These are phyloP conservation scores for Babesia ovis DNA, from an alignment of 169 alveolate genomes.

Conservation along the genomic window DNA sequence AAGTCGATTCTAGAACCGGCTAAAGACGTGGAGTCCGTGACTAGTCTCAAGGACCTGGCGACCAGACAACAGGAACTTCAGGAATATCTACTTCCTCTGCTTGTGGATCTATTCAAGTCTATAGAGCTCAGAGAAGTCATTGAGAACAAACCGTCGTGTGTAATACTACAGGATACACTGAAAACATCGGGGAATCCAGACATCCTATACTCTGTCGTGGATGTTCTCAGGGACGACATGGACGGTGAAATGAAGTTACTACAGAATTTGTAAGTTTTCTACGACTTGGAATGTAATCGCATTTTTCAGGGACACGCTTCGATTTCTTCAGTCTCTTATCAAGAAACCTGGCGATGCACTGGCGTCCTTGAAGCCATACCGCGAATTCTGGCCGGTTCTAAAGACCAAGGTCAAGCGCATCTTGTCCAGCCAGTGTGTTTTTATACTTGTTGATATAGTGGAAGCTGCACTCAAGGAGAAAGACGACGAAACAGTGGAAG, in stretches of 20 bases:
- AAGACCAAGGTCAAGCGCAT: conserved; percentile 24
- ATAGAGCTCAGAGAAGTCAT: conserved; percentile 35
- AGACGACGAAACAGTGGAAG: conserved; percentile 19
- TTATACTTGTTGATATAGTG: conserved; percentile 47
- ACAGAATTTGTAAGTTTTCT: conserved; percentile 40
- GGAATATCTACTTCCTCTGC: conserved; percentile 34
- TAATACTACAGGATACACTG: conserved; percentile 26
- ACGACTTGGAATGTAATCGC: neutral
- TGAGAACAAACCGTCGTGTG: conserved; percentile 33
- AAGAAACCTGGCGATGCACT: conserved; percentile 41
- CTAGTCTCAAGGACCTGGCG: conserved; percentile 54
- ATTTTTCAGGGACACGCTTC: conserved; percentile 26
- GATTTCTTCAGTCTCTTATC: conserved; percentile 47
- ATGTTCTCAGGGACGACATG: conserved; percentile 26
- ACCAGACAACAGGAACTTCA: conserved; percentile 49
- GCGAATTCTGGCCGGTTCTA: conserved; percentile 42
- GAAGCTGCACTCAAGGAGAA: conserved; percentile 40
- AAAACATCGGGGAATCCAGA: conserved; percentile 24
- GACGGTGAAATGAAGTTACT: conserved; percentile 22
- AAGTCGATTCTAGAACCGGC: conserved; percentile 28
- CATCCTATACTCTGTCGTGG: conserved; percentile 23
- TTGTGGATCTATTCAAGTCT: conserved; percentile 34
- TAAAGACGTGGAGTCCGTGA: conserved; percentile 28
- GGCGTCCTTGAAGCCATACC: conserved; percentile 9
- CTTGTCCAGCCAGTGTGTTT: conserved; percentile 29